Evolutionary conservation across 345 rosid genomes (phyloP), one percentile per base, ranked within the genome.

Genomic region (Eucalyptus virginea): DNA sequence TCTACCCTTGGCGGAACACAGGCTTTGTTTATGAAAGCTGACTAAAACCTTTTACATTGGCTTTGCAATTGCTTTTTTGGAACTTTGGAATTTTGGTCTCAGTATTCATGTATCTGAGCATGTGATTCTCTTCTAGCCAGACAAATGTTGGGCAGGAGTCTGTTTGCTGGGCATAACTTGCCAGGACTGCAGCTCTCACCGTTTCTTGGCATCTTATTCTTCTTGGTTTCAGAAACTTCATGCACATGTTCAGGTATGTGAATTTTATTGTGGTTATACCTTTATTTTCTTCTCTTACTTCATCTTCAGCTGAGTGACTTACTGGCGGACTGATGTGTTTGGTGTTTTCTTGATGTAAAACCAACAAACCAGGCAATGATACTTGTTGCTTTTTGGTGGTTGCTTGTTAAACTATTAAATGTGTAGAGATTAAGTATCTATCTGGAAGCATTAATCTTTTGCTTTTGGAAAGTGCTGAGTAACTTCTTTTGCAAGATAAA

Each of bases 81-180:
- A 56, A 81, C 26, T 26, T 47, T 48, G 87, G 87, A 50, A 86
- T 19, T 28, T 16, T 86, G 10, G 62, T n/a, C 16, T 85, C 56
- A n/a, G 8, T 28, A 18, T 30, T 86, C 5, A 28, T 85, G 77
- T 56, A 54, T 90, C 49, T 72, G 69, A 88, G 44, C 26, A 30
- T 87, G 9, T 85, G 72, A 87, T 89, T 58, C 44, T 91, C 89
- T 37, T 94, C 4, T 91, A 98, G 99, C 95, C 97, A 94, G 97
- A 96, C 94, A 96, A 94, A 91, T 95, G 98, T 87, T 94, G 97
- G 96, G 95, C 93, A 24, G 99, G 98, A 88, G 94, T 96, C 67
- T 92, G 94, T 91, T 93, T 98, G 91, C 90, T 98, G 32, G 99
- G 98, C 87, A 90, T 97, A 89, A 95, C 98, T 88, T 96, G 95